Evolutionary conservation across 805 yeast species (phyloP).

Genomic region (Candida schatavii): DNA sequence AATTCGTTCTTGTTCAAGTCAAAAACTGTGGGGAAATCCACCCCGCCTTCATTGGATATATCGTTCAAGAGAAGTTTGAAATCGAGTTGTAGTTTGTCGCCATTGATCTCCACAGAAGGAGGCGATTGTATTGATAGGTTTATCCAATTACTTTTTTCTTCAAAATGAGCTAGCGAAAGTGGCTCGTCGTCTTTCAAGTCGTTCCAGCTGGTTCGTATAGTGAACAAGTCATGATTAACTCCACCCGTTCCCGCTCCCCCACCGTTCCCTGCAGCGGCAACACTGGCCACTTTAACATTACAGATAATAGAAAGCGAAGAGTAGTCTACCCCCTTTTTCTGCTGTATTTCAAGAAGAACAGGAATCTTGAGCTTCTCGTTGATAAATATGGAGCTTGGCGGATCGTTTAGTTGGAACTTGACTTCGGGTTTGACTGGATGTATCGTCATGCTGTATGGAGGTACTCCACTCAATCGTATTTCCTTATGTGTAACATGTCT

Average conservation of each 20-base stretch:
- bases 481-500: too few species aligned
- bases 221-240: background rate
- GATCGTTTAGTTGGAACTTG: constrained; percentile 7
- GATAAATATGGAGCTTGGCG: constrained; percentile 16
- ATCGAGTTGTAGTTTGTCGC: constrained; percentile 16
- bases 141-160: constrained; percentile 9
- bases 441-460: constrained; percentile 13
- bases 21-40: constrained; percentile 2
- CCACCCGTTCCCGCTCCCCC: background rate
- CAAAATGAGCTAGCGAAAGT: constrained; percentile 16
- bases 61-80: constrained; percentile 21
- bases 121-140: constrained; percentile 21
- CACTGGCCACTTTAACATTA: background rate
- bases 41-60: constrained; percentile 9
- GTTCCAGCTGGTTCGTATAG: constrained; percentile 31
- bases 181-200: constrained; percentile 40
- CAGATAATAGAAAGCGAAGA: background rate
- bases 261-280: too few species aligned
- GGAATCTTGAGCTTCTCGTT: constrained; percentile 28
- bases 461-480: constrained; percentile 1
- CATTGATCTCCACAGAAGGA: constrained; percentile 14
- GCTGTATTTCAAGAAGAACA: background rate
- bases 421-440: constrained; percentile 27
- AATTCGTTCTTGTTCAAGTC: constrained; percentile 14
- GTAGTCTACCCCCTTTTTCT: constrained; percentile 2